These are phyloP conservation scores for Phytophthora ohioensis DNA, from an alignment of 352 stramenopile species.

Conservation along the genomic window DNA sequence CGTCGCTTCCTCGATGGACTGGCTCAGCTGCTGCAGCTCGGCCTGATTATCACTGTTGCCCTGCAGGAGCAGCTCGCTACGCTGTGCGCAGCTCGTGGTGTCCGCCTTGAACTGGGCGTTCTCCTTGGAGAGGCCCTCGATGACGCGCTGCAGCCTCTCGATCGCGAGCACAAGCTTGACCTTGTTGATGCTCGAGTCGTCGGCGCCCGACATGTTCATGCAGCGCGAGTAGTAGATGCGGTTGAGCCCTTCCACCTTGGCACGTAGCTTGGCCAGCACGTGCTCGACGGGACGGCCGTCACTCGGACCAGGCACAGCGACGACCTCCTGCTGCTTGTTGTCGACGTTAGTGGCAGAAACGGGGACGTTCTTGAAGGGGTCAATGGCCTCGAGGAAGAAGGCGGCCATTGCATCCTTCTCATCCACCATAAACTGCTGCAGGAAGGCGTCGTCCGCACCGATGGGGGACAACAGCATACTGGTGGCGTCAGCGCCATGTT, in stretches of 20 bases:
- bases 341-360: conserved; percentile 6
- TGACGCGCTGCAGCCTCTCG: conserved; percentile 62
- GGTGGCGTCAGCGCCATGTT: conserved; percentile 49
- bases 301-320: conserved; percentile 6
- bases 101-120: conserved; percentile 53
- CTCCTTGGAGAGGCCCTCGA: conserved; percentile 49
- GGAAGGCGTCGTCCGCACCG: conserved; percentile 54
- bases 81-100: conserved; percentile 40
- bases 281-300: conserved; percentile 43
- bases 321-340: conserved; percentile 18
- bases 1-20: conserved; percentile 26
- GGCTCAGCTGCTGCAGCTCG: conserved; percentile 27
- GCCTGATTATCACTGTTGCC: neutral
- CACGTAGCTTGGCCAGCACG: conserved; percentile 56
- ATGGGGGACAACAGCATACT: conserved; percentile 69
- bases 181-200: conserved; percentile 45
- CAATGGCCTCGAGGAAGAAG: conserved; percentile 68
- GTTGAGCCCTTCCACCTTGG: conserved; percentile 59
- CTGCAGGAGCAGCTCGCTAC: conserved; percentile 29
- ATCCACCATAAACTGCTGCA: conserved; percentile 57
- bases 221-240: conserved; percentile 75
- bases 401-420: conserved; percentile 71
- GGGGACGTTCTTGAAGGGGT: conserved; percentile 56
- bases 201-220: conserved; percentile 44
- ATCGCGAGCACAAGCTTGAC: conserved; percentile 62